Base-by-base conservation (phyloP, 1,284 basidiomycete genomes). In the Pulchroboletus neoregius region DNA sequence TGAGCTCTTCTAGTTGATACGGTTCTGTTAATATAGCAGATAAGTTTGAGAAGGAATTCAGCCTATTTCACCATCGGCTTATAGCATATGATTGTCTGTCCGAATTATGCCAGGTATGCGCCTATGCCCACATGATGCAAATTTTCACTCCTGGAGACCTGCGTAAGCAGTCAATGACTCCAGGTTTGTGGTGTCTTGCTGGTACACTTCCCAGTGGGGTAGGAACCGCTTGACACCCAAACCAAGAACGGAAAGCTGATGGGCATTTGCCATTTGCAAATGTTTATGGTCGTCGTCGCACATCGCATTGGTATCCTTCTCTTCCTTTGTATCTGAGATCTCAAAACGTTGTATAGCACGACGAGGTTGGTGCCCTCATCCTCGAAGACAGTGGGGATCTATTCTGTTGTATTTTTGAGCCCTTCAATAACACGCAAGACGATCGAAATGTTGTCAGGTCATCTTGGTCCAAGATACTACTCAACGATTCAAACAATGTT, bases 171-270 rank as follows among this genome's bases (percentile, higher is more conserved):
- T 68, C 63, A 46, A 56, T 69, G 68, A 69, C 54, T 52, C 57
- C 38, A 48, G 52, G 62, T 53, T 55, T 51, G 54, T 39, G 54
- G 53, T 49, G 42, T 51, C 48, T 52, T 27, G 51, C 61, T 54
- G 70, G 70, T 71, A 71, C 45, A 68, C 68, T 65, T 46, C 53
- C 45, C 27, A 33, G 22, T n/a, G 45, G 16, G 58, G 56, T 43
- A 70, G 70, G 61, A 71, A 70, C 69, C 62, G 61, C 54, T 49
- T 51, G 46, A 33, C 35, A 54, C 45, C 53, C 46, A 57, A 50
- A 65, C 55, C 63, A 68, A 72, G 69, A 71, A 71, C 69, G 71
- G 69, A 71, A 71, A 72, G 68, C 70, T 71, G 69, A 71, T 68
- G 66, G 66, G 61, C 51, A n/a, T 48, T 15, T 15, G 26, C 33